A percentile compares a stretch with the other conserved stretches of the same genome.
These are phyloP conservation scores for Rhizopogon roseolus DNA, from an alignment of 768 basidiomycete genomes.

Conservation along the genomic window DNA sequence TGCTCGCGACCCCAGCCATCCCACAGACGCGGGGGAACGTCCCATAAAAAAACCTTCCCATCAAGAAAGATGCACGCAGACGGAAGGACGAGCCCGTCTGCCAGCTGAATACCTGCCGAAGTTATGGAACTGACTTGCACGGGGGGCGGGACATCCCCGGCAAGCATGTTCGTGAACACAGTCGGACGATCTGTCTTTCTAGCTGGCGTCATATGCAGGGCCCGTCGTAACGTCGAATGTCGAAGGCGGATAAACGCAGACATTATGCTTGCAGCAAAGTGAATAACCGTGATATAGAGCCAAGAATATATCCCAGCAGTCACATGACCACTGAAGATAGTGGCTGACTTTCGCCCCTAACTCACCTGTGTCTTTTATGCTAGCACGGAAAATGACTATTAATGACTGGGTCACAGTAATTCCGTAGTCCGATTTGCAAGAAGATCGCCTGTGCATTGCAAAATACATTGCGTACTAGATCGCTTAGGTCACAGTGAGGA, in stretches of 20 bases:
- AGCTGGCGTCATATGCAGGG: not conserved
- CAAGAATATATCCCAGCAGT: too few species aligned
- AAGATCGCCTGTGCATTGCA: constrained; percentile 30
- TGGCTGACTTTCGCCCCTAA: not conserved
- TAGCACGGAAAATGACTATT: not conserved
- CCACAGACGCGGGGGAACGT: constrained; percentile 65
- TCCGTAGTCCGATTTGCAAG: not conserved
- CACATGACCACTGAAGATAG: too few species aligned
- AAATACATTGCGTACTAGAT: constrained; percentile 35
- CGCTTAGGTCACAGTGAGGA: constrained; percentile 34
- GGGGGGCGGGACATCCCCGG: constrained; percentile 60
- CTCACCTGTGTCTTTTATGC: not conserved
- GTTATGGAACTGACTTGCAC: constrained; percentile 70
- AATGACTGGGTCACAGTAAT: not conserved
- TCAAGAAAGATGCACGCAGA: constrained; percentile 81
- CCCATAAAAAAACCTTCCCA: constrained; percentile 87
- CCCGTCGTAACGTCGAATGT: not conserved
- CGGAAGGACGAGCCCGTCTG: constrained; percentile 74
- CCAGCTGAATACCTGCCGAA: constrained; percentile 58
- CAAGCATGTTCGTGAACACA: constrained; percentile 65
- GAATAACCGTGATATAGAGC: too few species aligned
- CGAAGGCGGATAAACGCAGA: not conserved
- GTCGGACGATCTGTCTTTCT: constrained; percentile 19
- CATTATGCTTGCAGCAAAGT: not conserved
- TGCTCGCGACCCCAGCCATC: constrained; percentile 67